Conservation (phyloP, 495 filamentous ascomycete species). For the Daldinia loculata region DNA sequence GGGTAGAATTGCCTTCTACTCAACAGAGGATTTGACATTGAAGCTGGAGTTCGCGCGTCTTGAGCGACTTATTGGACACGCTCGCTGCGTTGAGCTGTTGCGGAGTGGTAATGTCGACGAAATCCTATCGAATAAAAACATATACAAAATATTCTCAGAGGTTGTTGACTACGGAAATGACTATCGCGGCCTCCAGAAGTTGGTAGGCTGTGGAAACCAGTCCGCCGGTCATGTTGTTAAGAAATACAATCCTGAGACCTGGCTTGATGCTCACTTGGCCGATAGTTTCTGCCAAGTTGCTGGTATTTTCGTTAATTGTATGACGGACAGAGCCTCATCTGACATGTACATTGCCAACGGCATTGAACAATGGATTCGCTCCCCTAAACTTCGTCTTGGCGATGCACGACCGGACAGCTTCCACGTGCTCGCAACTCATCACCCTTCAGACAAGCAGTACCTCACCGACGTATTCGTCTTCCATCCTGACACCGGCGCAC, state of each 20-base stretch:
- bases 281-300: conserved; percentile 60
- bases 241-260: conserved; percentile 47
- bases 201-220: conserved; percentile 55
- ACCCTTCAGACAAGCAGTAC: conserved; percentile 49
- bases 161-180: conserved; percentile 59
- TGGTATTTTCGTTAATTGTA: conserved; percentile 62
- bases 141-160: conserved; percentile 58
- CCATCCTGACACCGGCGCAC: conserved; percentile 49
- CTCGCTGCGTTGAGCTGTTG: conserved; percentile 53
- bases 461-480: conserved; percentile 64
- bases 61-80: conserved; percentile 53
- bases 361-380: conserved; percentile 58
- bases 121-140: conserved; percentile 58
- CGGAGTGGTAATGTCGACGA: conserved; percentile 54
- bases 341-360: conserved; percentile 62
- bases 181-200: conserved; percentile 56
- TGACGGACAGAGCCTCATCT: conserved; percentile 51
- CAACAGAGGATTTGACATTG: conserved; percentile 38
- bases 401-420: conserved; percentile 49
- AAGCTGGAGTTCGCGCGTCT: conserved; percentile 54
- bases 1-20: conserved; percentile 46
- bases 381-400: conserved; percentile 45
- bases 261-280: conserved; percentile 37
- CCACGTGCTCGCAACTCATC: conserved; percentile 57
- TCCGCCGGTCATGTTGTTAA: conserved; percentile 57